These are phyloP conservation scores for Clarireedia hainanense DNA, from an alignment of 2,329 filamentous ascomycete genomes.

Conservation along the genomic window DNA sequence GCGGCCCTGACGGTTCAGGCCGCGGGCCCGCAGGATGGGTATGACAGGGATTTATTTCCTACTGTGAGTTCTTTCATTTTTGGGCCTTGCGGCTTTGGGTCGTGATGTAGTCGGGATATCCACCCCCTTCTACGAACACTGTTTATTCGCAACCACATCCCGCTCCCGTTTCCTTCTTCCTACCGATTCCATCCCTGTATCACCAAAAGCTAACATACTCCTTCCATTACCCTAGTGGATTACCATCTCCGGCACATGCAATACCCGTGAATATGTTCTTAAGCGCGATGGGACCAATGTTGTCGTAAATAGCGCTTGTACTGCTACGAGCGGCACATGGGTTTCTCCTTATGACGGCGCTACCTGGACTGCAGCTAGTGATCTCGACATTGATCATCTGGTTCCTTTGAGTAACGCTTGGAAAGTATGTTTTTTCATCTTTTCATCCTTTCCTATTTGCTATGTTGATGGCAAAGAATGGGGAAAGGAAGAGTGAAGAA, in stretches of 20 bases:
- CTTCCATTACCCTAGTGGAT: conserved; percentile 27
- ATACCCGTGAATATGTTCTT: conserved; percentile 65
- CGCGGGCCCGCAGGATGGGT: conserved; percentile 46
- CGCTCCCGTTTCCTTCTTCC: background rate
- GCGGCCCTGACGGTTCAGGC: conserved; percentile 48
- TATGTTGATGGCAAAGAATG: too few species aligned
- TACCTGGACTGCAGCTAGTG: conserved; percentile 57
- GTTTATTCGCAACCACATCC: background rate
- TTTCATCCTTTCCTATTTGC: too few species aligned
- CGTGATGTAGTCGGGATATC: too few species aligned
- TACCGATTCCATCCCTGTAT: too few species aligned
- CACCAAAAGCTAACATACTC: too few species aligned
- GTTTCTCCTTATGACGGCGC: conserved; percentile 65
- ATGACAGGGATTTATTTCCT: conserved; percentile 61
- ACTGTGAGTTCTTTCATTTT: background rate
- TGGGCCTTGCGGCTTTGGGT: too few species aligned
- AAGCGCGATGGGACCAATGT: conserved; percentile 65
- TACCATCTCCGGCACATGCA: conserved; percentile 57
- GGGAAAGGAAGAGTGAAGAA: too few species aligned
- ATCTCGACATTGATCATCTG: conserved; percentile 78
- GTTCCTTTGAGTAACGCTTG: conserved; percentile 76
- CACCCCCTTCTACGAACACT: background rate
- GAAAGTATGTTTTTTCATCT: conserved; percentile 35
- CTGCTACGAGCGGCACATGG: conserved; percentile 61
- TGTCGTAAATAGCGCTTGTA: conserved; percentile 49